These are phyloP conservation scores for Talaromyces funiculosus DNA, from an alignment of 2,329 filamentous ascomycete genomes.

Conservation along the genomic window DNA sequence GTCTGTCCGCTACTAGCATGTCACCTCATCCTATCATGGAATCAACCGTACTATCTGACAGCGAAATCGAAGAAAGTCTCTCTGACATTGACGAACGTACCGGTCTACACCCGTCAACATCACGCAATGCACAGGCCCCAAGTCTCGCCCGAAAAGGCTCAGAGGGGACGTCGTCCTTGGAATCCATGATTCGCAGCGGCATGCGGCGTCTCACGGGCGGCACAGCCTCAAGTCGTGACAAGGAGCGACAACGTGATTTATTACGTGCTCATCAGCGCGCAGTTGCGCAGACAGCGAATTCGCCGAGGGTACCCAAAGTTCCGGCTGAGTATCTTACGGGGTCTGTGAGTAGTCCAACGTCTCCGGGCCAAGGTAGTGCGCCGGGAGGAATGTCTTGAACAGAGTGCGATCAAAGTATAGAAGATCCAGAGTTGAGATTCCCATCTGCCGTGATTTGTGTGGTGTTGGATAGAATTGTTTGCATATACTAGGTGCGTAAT, in stretches of 20 bases:
- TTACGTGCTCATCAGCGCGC: slow-evolving; percentile 41
- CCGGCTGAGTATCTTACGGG: slow-evolving; percentile 43
- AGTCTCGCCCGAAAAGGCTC: slow-evolving; percentile 29
- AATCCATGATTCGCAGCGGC: slow-evolving; percentile 42
- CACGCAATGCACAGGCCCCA: slow-evolving; percentile 18
- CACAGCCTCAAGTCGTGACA: slow-evolving; percentile 36
- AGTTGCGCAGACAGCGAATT: slow-evolving; percentile 32
- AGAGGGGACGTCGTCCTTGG: slow-evolving; percentile 39
- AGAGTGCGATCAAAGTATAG: not conserved
- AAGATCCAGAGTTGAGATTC: not conserved
- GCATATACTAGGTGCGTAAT: not conserved
- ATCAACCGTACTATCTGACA: slow-evolving; percentile 65
- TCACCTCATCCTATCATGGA: slow-evolving; percentile 32
- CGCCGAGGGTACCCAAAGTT: slow-evolving; percentile 44
- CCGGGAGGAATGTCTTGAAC: not conserved
- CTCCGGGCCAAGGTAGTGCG: slow-evolving; percentile 22
- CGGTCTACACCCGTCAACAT: slow-evolving; percentile 20
- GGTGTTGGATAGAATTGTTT: not conserved
- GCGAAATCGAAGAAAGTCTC: slow-evolving; percentile 70
- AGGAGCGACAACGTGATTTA: slow-evolving; percentile 41
- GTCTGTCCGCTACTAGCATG: slow-evolving; percentile 5
- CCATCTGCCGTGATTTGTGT: not conserved
- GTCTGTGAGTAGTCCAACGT: slow-evolving; percentile 31
- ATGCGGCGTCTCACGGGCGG: slow-evolving; percentile 45
- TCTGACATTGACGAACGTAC: slow-evolving; percentile 76